A percentile compares a stretch with the other conserved stretches of the same genome.
Evolutionary conservation across 495 filamentous ascomycete genomes (phyloP).

Genomic region (Neurospora sp.): DNA sequence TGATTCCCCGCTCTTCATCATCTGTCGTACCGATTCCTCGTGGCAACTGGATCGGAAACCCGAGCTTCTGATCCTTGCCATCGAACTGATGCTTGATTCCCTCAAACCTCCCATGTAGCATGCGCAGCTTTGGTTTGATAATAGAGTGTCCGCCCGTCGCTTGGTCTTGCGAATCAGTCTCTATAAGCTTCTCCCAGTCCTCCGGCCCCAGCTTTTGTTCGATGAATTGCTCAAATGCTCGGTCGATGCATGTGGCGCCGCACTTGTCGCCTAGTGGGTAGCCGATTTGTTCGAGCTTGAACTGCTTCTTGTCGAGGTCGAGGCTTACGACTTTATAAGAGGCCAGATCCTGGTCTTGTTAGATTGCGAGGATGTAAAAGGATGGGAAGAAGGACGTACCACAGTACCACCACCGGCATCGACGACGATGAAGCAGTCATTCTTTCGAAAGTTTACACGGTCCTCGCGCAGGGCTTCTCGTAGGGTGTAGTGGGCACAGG

Average conservation of each 20-base stretch:
- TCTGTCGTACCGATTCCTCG: slow-evolving; percentile 5
- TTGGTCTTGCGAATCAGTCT: slow-evolving; percentile 4
- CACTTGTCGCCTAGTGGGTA: slow-evolving; percentile 13
- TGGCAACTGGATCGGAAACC: slow-evolving; percentile 7
- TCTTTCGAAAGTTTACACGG: slow-evolving; percentile 16
- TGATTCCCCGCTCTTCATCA: slow-evolving; percentile 6
- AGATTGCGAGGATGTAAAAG: not conserved
- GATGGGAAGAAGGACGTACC: slow-evolving; percentile 24
- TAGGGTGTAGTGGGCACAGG: slow-evolving; percentile 44
- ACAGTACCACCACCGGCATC: slow-evolving; percentile 52
- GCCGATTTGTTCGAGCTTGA: slow-evolving; percentile 14
- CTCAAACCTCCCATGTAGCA: slow-evolving; percentile 19
- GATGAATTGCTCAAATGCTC: slow-evolving; percentile 13
- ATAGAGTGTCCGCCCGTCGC: slow-evolving; percentile 14
- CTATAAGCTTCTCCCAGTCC: slow-evolving; percentile 12
- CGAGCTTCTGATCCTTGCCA: slow-evolving; percentile 13
- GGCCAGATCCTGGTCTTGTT: slow-evolving; percentile 13
- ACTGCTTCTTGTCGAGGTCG: slow-evolving; percentile 13
- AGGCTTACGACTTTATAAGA: slow-evolving; percentile 18
- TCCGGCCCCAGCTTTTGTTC: slow-evolving; percentile 8
- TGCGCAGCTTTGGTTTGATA: slow-evolving; percentile 13
- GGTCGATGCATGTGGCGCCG: slow-evolving; percentile 22
- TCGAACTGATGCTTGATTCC: slow-evolving; percentile 20
- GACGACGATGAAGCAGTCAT: slow-evolving; percentile 45
- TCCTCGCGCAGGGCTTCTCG: slow-evolving; percentile 16